These are phyloP conservation scores for Wickerhamiella qilinensis DNA, from an alignment of 805 yeast species.

Conservation along the genomic window DNA sequence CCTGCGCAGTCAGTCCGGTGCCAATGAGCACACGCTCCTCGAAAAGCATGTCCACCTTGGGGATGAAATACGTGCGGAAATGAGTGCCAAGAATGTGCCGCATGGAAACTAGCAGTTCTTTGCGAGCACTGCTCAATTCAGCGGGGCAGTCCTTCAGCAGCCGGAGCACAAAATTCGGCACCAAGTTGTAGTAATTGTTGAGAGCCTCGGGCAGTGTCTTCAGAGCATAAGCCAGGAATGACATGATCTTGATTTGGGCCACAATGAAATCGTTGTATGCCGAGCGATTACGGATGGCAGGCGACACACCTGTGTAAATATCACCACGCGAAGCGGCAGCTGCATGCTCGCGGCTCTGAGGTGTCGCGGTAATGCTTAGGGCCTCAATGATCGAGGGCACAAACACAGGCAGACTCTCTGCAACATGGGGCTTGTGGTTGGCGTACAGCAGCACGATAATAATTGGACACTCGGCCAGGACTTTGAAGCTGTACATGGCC, in stretches of 20 bases:
- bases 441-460: constrained; percentile 87
- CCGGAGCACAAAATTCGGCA: constrained; percentile 78
- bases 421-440: constrained; percentile 62
- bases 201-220: constrained; percentile 64
- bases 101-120: constrained; percentile 84
- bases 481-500: constrained; percentile 74
- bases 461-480: constrained; percentile 90
- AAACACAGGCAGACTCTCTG: constrained; percentile 54
- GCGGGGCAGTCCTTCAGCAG: constrained; percentile 90
- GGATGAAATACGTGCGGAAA: constrained; percentile 62
- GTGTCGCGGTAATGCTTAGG: constrained; percentile 62
- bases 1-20: constrained; percentile 80
- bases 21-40: constrained; percentile 83
- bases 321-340: constrained; percentile 41
- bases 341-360: constrained; percentile 54
- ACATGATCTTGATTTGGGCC: constrained; percentile 92
- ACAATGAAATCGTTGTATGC: constrained; percentile 77
- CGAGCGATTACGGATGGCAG: constrained; percentile 56
- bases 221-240: constrained; percentile 83
- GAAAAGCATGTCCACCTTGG: constrained; percentile 70
- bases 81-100: constrained; percentile 90
- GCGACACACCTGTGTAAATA: constrained; percentile 54
- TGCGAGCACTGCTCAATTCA: constrained; percentile 78
- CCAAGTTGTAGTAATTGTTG: constrained; percentile 37
- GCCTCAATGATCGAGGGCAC: constrained; percentile 69